phyloP scores from a whole-genome alignment of 2,329 filamentous ascomycete genomes.

The Myriosclerotinia curreyana region DNA sequence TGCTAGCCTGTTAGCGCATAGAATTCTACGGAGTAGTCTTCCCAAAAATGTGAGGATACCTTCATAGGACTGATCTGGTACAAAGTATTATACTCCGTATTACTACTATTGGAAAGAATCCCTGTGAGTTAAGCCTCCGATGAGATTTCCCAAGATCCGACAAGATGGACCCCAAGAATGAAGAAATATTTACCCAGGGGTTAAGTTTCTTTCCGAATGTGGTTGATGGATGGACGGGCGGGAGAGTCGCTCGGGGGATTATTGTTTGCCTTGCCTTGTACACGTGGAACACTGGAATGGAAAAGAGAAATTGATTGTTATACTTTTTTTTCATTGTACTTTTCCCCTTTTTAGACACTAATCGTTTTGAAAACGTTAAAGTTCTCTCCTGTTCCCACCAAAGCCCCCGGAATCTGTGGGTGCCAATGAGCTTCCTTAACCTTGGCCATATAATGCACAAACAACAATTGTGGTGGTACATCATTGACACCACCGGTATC shows the following conservation, averaged over 20 bases:
- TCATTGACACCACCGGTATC: slow-evolving; percentile 84
- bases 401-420: slow-evolving; percentile 83
- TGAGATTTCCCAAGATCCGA: no score
- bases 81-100: no score
- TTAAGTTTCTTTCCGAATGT: no score
- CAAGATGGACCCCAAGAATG: no score
- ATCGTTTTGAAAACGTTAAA: slow-evolving; percentile 87
- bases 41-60: no score
- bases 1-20: no score
- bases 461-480: slow-evolving; percentile 89
- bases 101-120: not conserved
- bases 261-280: not conserved
- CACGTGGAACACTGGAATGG: not conserved
- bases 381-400: slow-evolving; percentile 85
- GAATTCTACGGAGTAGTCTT: no score
- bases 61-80: no score
- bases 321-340: slow-evolving; percentile 13
- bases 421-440: slow-evolving; percentile 98
- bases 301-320: not conserved
- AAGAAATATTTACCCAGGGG: no score
- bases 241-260: not conserved
- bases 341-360: slow-evolving; percentile 56
- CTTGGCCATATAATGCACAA: slow-evolving; percentile 93
- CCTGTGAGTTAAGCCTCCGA: not conserved
- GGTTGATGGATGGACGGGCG: not conserved